Evolutionary conservation across 768 basidiomycete genomes (phyloP).

Genomic region (Podaxis sp.): DNA sequence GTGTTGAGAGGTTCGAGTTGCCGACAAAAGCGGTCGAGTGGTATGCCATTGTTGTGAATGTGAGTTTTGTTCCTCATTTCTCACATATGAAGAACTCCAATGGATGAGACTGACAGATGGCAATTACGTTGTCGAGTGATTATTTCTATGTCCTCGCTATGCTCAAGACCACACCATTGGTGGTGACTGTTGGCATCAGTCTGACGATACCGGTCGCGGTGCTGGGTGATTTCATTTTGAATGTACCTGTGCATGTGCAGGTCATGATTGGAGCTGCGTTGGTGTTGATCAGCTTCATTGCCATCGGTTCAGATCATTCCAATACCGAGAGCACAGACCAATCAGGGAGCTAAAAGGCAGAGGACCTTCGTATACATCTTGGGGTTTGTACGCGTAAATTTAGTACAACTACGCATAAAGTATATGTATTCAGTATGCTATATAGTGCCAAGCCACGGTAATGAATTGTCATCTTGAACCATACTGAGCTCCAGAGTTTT

Average conservation of each 20-base stretch:
- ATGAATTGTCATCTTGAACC: too few species aligned
- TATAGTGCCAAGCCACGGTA: too few species aligned
- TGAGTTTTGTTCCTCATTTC: conserved; percentile 21
- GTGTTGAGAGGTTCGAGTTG: conserved; percentile 71
- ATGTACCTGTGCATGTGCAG: conserved; percentile 46
- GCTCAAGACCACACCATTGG: conserved; percentile 94
- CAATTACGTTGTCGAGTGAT: conserved; percentile 80
- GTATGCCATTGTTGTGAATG: conserved; percentile 38
- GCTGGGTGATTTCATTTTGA: conserved; percentile 58
- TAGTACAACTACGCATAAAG: too few species aligned
- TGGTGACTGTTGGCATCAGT: conserved; percentile 90
- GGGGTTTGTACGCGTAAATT: not conserved
- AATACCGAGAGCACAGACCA: conserved; percentile 13
- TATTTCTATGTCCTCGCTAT: conserved; percentile 87
- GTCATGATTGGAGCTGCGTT: conserved; percentile 75
- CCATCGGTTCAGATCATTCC: conserved; percentile 29
- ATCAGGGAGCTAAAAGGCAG: not conserved
- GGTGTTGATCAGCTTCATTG: conserved; percentile 76
- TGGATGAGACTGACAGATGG: conserved; percentile 52
- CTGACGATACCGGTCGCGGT: conserved; percentile 94
- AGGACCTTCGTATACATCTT: not conserved
- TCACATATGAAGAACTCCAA: not conserved
- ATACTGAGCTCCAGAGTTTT: too few species aligned
- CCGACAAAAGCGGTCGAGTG: conserved; percentile 51
- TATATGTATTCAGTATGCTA: too few species aligned